Evolutionary conservation across 441 rosid genomes (phyloP), one percentile per base, ranked within the genome.

Genomic region (Populus trichocarpa): DNA sequence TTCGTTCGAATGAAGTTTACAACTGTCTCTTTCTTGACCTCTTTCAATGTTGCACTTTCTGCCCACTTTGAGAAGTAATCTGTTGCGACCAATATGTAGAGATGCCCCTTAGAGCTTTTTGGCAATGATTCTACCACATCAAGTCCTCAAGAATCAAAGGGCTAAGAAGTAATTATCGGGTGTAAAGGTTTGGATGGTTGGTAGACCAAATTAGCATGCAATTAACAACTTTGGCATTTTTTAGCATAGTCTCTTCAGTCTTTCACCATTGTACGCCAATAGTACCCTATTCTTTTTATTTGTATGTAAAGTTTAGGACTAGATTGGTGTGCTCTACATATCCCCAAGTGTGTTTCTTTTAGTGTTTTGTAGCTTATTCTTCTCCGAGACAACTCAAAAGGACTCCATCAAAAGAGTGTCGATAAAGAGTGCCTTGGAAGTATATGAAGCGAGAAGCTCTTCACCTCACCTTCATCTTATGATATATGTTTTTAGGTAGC

Each of bases 251-350:
- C 64, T 18, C 66, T 68, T 4, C 7, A 67, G 68, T 77, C 72
- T 1, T 35, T 57, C 5, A 72, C 65, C 67, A 81, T 72, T 4
- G 71, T 76, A 0, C n/a, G 75, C 78, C 22, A 57, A 0, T 72
- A 81, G 14, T 81, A 81, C 0, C 80, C 75, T 25, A 76, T 53
- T 12, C 30, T 33, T 25, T 73, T 76, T 2, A 81, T 40, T 0
- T 3, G 8, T 4, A 76, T 33, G 5, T 77, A 40, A 6, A 75
- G 35, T 16, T 65, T 72, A 18, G 75, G 75, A 2, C 18, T 18
- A 0, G 0, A 35, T 63, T 79, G 33, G 64, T 79, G 23, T 36
- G 70, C 75, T 8, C 75, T 20, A 33, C 30, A 77, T 0, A 69
- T 28, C 30, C 42, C 3, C 0, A 30, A 26, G 12, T 67, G 57